phyloP scores from a whole-genome alignment of 495 filamentous ascomycete species.

The Saxophila tyrrhenica region DNA sequence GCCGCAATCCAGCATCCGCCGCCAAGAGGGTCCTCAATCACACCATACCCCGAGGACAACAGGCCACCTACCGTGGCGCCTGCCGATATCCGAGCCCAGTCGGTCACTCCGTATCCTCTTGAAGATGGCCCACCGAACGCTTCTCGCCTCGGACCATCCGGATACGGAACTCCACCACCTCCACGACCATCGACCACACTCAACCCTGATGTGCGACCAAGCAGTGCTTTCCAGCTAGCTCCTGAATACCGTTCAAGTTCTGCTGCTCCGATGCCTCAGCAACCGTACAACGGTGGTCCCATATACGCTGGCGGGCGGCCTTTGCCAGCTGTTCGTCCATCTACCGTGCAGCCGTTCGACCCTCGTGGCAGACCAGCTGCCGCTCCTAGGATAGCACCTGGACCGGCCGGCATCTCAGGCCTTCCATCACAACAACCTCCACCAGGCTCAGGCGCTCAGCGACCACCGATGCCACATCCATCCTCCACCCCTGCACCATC shows the following conservation, averaged over 20 bases:
- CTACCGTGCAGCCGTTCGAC: neutral
- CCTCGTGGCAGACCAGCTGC: neutral
- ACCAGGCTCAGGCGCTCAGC: neutral
- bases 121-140: conserved; percentile 35
- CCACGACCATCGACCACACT: conserved; percentile 25
- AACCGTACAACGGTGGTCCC: neutral
- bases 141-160: conserved; percentile 29
- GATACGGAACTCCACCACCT: conserved; percentile 24
- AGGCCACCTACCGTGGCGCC: conserved; percentile 32
- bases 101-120: conserved; percentile 40
- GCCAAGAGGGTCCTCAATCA: conserved; percentile 12
- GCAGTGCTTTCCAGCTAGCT: conserved; percentile 16
- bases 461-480: neutral
- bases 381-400: neutral
- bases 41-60: conserved; percentile 57
- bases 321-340: neutral
- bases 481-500: neutral
- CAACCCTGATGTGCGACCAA: conserved; percentile 22
- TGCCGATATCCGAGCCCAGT: conserved; percentile 22
- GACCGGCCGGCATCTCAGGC: neutral
- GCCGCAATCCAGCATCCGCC: neutral
- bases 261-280: neutral
- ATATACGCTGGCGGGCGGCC: neutral
- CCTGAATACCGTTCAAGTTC: conserved; percentile 9
- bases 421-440: neutral